A percentile compares a stretch with the other conserved stretches of the same genome.
phyloP scores from a whole-genome alignment of 2,329 filamentous ascomycete species.

The Magnaporthales sp. region DNA sequence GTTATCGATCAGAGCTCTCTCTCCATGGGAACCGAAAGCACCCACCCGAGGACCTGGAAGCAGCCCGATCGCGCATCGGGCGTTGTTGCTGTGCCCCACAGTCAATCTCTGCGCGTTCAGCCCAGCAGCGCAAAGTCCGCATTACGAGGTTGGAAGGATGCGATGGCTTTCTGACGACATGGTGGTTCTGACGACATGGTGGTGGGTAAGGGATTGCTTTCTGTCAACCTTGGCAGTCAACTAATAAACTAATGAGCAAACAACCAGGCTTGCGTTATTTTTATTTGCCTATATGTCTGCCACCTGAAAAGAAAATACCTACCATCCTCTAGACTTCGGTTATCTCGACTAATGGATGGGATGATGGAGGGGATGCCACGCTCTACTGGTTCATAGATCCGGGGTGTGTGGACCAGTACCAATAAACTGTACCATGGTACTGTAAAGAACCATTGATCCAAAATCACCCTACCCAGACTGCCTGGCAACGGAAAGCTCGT shows the following conservation, averaged over 20 bases:
- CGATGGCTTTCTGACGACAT: neutral
- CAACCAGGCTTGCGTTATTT: neutral
- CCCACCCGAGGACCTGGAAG: neutral
- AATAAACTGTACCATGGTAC: neutral
- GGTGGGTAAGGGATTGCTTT: neutral
- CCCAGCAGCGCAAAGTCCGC: neutral
- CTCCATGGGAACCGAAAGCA: no score
- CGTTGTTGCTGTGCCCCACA: neutral
- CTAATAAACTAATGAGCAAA: neutral
- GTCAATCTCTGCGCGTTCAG: neutral
- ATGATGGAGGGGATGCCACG: neutral
- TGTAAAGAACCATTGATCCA: neutral
- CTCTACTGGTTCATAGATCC: neutral
- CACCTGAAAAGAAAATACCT: neutral
- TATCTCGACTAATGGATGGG: neutral
- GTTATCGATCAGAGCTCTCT: neutral
- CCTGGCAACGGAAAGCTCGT: neutral
- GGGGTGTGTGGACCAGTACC: neutral
- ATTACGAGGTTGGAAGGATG: neutral
- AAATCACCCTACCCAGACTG: neutral
- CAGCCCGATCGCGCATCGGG: neutral
- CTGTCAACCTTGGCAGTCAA: neutral
- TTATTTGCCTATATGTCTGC: neutral
- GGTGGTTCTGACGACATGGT: neutral
- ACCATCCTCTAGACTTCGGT: neutral